phyloP scores from a whole-genome alignment of 306 rosid species.

The Oxytropis ochrocephala region DNA sequence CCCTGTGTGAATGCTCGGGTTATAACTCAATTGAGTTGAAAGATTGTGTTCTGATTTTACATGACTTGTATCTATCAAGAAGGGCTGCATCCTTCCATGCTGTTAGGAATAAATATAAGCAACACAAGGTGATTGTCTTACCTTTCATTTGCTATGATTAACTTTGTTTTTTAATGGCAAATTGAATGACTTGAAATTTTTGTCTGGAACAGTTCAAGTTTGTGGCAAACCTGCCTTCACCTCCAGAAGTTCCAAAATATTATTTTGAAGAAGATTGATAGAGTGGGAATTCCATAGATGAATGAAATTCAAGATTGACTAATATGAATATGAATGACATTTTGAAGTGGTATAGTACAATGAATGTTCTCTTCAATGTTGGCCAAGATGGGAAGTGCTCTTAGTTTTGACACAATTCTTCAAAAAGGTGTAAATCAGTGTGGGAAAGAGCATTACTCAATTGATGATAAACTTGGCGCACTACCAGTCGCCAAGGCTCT shows the following conservation, averaged over 20 bases:
- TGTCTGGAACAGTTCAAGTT: constrained; percentile 48
- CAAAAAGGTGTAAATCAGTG: background rate
- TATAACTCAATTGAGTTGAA: constrained; percentile 47
- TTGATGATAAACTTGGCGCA: too few relatives aligned
- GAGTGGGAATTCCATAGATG: background rate
- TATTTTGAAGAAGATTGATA: constrained; percentile 35
- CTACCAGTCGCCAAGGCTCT: too few relatives aligned
- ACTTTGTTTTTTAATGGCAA: background rate
- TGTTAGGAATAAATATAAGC: constrained; percentile 69
- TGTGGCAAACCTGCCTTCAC: constrained; percentile 60
- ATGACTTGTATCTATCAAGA: constrained; percentile 64
- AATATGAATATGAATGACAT: background rate
- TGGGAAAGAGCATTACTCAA: too few relatives aligned
- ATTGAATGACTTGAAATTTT: background rate
- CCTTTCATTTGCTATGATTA: background rate
- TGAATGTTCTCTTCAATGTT: background rate
- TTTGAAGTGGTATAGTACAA: too few relatives aligned
- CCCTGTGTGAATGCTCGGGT: constrained; percentile 38
- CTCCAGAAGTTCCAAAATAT: constrained; percentile 50
- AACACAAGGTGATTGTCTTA: constrained; percentile 47
- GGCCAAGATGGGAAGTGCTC: background rate
- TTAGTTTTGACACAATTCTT: background rate
- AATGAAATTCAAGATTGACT: background rate
- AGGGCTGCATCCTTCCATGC: constrained; percentile 54
- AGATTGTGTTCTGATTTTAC: constrained; percentile 50